Base-by-base conservation (phyloP, 495 filamentous ascomycete genomes). In the Saxophila tyrrhenica region DNA sequence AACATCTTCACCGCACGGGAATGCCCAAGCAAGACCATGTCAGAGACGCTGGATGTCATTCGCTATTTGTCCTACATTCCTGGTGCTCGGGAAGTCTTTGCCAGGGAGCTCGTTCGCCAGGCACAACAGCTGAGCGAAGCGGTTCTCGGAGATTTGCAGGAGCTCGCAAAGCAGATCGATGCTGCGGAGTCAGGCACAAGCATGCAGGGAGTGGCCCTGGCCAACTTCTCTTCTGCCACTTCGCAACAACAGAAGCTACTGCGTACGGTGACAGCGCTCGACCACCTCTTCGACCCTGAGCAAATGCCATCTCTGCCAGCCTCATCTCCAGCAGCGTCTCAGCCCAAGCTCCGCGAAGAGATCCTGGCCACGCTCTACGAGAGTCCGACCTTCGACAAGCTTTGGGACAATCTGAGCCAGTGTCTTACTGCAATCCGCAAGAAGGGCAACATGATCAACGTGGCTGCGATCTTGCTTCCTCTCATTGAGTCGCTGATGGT, bases 401-500 rank as follows among this genome's bases (percentile, higher is more conserved):
- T 99, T 63, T 99, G 92, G 92, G 82, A 80, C 54, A 94, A 88
- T 68, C 77, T 99, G n/a, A 92, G 91, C 64, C 84, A 87, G 39
- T 97, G 94, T 67, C 70, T 99, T 52, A 81, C 76, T 48, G 83
- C 88, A 19, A 95, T 97, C 55, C 84, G 87, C 23, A 82, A 89
- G 65, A 85, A 90, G 50, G 87, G 94, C 64, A 91, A 91, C 66
- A 86, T 95, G 83, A 77, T 97, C 58, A 96, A 96, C 63, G 87
- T 97, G 50, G 92, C 92, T 39, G 95, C 89, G 10, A 95, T 96
- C 56, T 79, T 99, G 23, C 74, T 96, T 25, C 94, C 92, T 22
- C 72, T 96, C 25, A 94, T 97, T 50, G 92, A 99, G 66, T 85
- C 88, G 22, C 74, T 99, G 59, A 97, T 99, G 94, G 94, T 99